These are phyloP conservation scores for Colletotrichum lindemuthianum DNA, from an alignment of 2,329 filamentous ascomycete genomes.

Conservation along the genomic window DNA sequence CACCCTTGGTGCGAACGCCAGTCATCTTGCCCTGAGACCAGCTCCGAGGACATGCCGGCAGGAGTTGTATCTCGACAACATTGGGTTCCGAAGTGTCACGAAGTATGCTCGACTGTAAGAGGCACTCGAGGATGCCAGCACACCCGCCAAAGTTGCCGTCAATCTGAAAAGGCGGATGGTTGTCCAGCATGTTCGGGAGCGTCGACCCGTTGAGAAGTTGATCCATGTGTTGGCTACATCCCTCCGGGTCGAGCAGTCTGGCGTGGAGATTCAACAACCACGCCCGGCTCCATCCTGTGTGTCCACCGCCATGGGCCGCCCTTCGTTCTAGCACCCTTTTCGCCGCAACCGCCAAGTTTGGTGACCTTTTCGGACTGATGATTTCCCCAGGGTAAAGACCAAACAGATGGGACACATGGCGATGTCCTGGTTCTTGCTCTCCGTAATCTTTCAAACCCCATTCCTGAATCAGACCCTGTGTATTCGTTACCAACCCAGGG, in stretches of 20 bases:
- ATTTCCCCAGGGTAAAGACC: conserved; percentile 55
- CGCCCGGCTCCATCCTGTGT: conserved; percentile 60
- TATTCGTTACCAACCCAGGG: conserved; percentile 37
- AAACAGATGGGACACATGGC: conserved; percentile 61
- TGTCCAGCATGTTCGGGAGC: conserved; percentile 39
- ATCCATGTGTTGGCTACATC: conserved; percentile 36
- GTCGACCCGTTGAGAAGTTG: conserved; percentile 28
- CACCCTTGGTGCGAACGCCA: conserved; percentile 19
- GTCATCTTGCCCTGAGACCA: conserved; percentile 22
- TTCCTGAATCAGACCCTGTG: conserved; percentile 51
- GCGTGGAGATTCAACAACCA: conserved; percentile 59
- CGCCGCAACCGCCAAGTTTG: conserved; percentile 41
- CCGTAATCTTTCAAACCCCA: conserved; percentile 54
- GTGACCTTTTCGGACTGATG: conserved; percentile 37
- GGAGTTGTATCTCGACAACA: conserved; percentile 16
- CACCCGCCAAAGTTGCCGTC: conserved; percentile 61
- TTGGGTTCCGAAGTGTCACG: neutral
- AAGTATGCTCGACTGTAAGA: conserved; percentile 21
- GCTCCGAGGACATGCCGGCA: conserved; percentile 22
- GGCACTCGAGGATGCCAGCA: conserved; percentile 47
- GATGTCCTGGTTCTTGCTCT: conserved; percentile 57
- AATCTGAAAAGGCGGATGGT: conserved; percentile 53
- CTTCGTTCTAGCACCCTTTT: conserved; percentile 43
- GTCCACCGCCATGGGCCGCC: conserved; percentile 50
- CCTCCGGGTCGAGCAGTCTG: conserved; percentile 49